phyloP scores from a whole-genome alignment of 352 stramenopile species.

The Globisporangium parvum region DNA sequence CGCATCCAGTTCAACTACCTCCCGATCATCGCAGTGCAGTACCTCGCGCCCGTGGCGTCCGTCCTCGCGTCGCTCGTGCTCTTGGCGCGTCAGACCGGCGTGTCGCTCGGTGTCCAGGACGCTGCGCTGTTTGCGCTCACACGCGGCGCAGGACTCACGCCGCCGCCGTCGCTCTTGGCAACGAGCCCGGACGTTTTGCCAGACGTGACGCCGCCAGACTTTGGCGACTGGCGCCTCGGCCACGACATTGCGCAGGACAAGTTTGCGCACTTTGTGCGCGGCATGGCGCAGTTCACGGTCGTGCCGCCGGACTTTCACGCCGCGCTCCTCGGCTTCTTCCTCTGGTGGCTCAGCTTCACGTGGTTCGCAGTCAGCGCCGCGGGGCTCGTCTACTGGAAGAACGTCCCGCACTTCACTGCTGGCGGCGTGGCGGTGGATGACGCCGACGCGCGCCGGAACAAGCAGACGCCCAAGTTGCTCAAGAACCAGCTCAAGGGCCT shows the following conservation, averaged over 20 bases:
- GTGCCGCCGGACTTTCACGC: slow-evolving; percentile 54
- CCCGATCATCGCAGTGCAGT: slow-evolving; percentile 74
- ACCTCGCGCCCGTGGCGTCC: slow-evolving; percentile 47
- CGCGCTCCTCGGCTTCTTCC: slow-evolving; percentile 55
- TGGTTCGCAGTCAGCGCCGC: slow-evolving; percentile 52
- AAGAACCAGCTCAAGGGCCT: slow-evolving; percentile 72
- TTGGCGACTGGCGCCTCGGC: slow-evolving; percentile 53
- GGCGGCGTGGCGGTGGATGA: slow-evolving; percentile 9
- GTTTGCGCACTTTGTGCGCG: slow-evolving; percentile 48
- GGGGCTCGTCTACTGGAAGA: slow-evolving; percentile 64
- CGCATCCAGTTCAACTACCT: slow-evolving; percentile 81
- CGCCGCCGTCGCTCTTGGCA: slow-evolving; percentile 12
- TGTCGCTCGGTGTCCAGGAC: slow-evolving; percentile 39
- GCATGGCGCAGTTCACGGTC: slow-evolving; percentile 57
- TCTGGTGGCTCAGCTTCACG: slow-evolving; percentile 42
- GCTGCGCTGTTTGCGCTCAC: slow-evolving; percentile 20
- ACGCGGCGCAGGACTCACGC: slow-evolving; percentile 12
- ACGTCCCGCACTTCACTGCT: slow-evolving; percentile 29
- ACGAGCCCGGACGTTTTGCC: slow-evolving; percentile 22
- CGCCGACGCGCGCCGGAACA: slow-evolving; percentile 24
- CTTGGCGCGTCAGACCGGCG: slow-evolving; percentile 48
- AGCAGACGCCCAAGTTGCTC: slow-evolving; percentile 55
- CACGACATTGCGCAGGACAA: slow-evolving; percentile 39
- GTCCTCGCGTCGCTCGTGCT: slow-evolving; percentile 41
- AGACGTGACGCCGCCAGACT: slow-evolving; percentile 27